Conservation (phyloP, 176 grass and related monocot genomes). For the sorghum (Sorghum bicolor) region Sorghum_bicolor_NCBIv3 NC_012878.2:4437501-4438000, state of each 20-base stretch:
- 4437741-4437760: conserved; percentile 28
- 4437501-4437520: not conserved
- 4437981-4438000: conserved; percentile 90
- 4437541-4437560: not conserved
- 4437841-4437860: conserved; percentile 50
- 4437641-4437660: conserved; percentile 43
- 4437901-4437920: conserved; percentile 73
- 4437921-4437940: conserved; percentile 90
- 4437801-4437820: conserved; percentile 52
- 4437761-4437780: not conserved
- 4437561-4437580: not conserved
- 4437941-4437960: conserved; percentile 69
- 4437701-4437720: not conserved
- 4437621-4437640: conserved; percentile 52
- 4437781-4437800: not conserved
- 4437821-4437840: conserved; percentile 46
- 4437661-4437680: conserved; percentile 47
- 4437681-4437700: conserved; percentile 22
- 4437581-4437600: not conserved
- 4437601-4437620: conserved; percentile 22
- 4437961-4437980: conserved; percentile 67
- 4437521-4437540: not conserved
- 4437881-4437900: conserved; percentile 86
- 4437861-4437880: conserved; percentile 75
- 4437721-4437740: conserved; percentile 31